Base-by-base conservation (phyloP, 768 basidiomycete species). In the Xerocomus brunneocitrinus region DNA sequence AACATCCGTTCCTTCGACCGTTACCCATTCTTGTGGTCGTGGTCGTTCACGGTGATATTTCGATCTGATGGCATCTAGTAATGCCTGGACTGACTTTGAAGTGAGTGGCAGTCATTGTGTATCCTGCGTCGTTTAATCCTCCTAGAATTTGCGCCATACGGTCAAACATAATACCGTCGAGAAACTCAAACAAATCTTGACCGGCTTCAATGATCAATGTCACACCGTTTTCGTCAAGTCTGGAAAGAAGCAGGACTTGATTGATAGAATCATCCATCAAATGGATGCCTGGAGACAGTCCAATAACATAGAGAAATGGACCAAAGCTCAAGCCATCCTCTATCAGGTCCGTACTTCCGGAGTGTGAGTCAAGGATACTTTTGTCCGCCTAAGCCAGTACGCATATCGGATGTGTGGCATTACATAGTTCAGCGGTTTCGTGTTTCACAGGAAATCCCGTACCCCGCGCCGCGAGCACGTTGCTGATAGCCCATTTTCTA, bases 171-270 rank as follows among this genome's bases (percentile, higher is more conserved):
- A 91, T 71, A 93, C 89, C 7, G 91, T 93, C 58, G 90, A 91
- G 69, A 83, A 77, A 70, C 81, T 93, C 58, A 92, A 93, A 69
- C 85, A 87, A 65, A 89, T 93, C 60, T 75, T 93, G 53, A 69
- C 75, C 36, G 85, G 85, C 25, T 76, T 92, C 60, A 91, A 90
- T 73, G 87, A 89, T 35, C 85, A 90, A 67, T 91, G 89, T 64
- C 72, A 73, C 49, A 80, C 81, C 4, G 77, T 79, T 60, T 73
- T 91, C 28, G 74, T 80, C 50, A 90, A 89, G 69, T 78, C 87
- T 10, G 91, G 91, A 27, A 91, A 88, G 74, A 93, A 93, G 66
- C 87, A 90, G 61, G 91, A 92, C 32, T 79, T 92, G 44, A 90
- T 91, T 65, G 87, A 91, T 66, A 79, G 88, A 56, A 85, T 93